Conservation (phyloP, 2,329 filamentous ascomycete species). For the Macroventuria anomochaeta region DNA sequence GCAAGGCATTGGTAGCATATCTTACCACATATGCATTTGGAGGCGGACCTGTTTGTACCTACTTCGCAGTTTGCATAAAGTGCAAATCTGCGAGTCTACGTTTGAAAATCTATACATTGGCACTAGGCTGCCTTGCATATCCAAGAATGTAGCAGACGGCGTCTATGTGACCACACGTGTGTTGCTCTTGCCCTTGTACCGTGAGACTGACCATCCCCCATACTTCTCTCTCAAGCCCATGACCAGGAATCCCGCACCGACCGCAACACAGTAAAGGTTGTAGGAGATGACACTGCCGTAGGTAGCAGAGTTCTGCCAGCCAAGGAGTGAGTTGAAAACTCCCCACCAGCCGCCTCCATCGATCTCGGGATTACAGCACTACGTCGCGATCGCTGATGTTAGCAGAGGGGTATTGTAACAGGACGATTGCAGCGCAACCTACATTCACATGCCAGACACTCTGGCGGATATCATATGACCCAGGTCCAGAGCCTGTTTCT, state of each 20-base stretch:
- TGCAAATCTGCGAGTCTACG: too few species aligned
- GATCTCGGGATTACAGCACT: conserved; percentile 77
- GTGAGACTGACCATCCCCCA: neutral
- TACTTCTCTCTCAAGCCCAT: conserved; percentile 70
- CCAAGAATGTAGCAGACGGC: too few species aligned
- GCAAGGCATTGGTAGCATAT: too few species aligned
- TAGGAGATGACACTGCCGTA: conserved; percentile 85
- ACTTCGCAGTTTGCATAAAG: too few species aligned
- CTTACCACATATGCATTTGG: too few species aligned
- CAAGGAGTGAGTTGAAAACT: conserved; percentile 81
- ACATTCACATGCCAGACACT: conserved; percentile 83
- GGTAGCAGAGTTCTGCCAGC: conserved; percentile 86
- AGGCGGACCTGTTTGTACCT: too few species aligned
- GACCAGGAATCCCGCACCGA: conserved; percentile 68
- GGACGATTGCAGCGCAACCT: conserved; percentile 41
- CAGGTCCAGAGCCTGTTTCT: conserved; percentile 70
- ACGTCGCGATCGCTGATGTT: neutral
- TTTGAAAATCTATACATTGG: too few species aligned
- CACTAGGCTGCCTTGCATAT: too few species aligned
- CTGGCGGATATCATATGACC: conserved; percentile 77
- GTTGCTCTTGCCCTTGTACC: neutral
- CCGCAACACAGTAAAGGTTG: conserved; percentile 80
- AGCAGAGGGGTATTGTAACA: neutral
- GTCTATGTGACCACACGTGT: neutral
- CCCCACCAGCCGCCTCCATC: conserved; percentile 81